Evolutionary conservation across 768 basidiomycete species (phyloP).

Genomic region (Podaxis rugospora): DNA sequence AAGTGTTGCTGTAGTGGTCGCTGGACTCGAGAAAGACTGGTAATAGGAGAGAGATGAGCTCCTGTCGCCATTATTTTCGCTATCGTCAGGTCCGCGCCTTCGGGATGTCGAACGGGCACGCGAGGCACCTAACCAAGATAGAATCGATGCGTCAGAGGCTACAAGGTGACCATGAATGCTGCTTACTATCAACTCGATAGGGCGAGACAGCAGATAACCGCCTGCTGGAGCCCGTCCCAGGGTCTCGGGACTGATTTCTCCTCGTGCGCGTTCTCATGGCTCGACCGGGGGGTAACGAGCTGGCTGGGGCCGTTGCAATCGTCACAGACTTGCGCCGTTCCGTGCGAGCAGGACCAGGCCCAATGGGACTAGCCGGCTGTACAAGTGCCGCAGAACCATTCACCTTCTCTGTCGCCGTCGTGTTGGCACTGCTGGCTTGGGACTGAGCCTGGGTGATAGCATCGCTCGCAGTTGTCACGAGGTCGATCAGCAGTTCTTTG

Average conservation of each 20-base stretch:
- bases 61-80: conserved; percentile 42
- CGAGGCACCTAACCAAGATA: conserved; percentile 37
- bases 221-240: conserved; percentile 41
- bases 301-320: conserved; percentile 37
- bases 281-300: conserved; percentile 31
- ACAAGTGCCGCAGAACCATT: conserved; percentile 17
- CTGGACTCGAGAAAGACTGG: conserved; percentile 54
- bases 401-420: conserved; percentile 19
- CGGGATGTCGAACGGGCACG: conserved; percentile 75
- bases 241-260: conserved; percentile 58
- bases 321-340: conserved; percentile 58
- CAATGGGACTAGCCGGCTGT: conserved; percentile 15
- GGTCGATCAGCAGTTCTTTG: conserved; percentile 71
- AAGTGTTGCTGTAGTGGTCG: conserved; percentile 22
- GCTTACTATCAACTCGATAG: conserved; percentile 63
- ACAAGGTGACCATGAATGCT: background rate
- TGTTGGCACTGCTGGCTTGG: conserved; percentile 12
- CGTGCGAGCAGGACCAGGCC: conserved; percentile 28
- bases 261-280: conserved; percentile 47
- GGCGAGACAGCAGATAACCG: conserved; percentile 58
- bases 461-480: conserved; percentile 64
- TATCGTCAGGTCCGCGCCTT: conserved; percentile 67
- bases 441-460: conserved; percentile 45
- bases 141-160: background rate
- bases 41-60: conserved; percentile 37